Evolutionary conservation across 2,329 filamentous ascomycete species (phyloP).

Genomic region (Tolypocladium amazonense): DNA sequence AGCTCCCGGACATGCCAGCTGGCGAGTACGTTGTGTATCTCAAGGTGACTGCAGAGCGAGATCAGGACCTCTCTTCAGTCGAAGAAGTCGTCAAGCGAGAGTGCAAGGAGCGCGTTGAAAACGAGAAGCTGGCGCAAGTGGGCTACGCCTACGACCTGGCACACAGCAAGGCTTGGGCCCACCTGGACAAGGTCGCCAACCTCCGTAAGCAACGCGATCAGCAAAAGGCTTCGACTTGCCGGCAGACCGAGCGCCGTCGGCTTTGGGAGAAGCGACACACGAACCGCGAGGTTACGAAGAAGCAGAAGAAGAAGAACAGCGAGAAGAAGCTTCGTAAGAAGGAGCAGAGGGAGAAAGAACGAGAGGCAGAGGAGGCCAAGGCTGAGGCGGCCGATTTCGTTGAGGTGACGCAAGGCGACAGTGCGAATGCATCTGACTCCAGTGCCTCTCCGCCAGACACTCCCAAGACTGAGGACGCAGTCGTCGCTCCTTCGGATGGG

Average conservation of each 20-base stretch:
- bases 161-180: slow-evolving; percentile 44
- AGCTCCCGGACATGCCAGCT: slow-evolving; percentile 42
- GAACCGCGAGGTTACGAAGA: slow-evolving; percentile 28
- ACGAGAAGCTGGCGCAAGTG: slow-evolving; percentile 48
- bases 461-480: slow-evolving; percentile 19
- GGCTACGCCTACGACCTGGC: slow-evolving; percentile 50
- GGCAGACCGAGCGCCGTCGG: slow-evolving; percentile 32
- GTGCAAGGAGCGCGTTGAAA: slow-evolving; percentile 33
- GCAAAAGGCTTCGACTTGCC: slow-evolving; percentile 36
- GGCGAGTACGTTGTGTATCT: slow-evolving; percentile 48
- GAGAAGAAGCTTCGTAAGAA: slow-evolving; percentile 22
- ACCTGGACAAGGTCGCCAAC: slow-evolving; percentile 38
- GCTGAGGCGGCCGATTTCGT: no score
- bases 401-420: slow-evolving; percentile 5
- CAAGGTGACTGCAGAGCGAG: slow-evolving; percentile 40
- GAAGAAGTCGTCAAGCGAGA: slow-evolving; percentile 47
- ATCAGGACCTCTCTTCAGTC: slow-evolving; percentile 30
- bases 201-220: slow-evolving; percentile 38
- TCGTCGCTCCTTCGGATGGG: slow-evolving; percentile 8
- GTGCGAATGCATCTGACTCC: slow-evolving; percentile 16
- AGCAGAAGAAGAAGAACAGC: slow-evolving; percentile 26
- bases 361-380: slow-evolving; percentile 10
- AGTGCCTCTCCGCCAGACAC: slow-evolving; percentile 20
- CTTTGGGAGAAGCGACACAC: slow-evolving; percentile 39
- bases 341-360: slow-evolving; percentile 11